Percentiles rank a stretch among this genome's conserved stretches.
Conservation (phyloP, 2,329 filamentous ascomycete genomes). For the Talaromyces sp. region DNA sequence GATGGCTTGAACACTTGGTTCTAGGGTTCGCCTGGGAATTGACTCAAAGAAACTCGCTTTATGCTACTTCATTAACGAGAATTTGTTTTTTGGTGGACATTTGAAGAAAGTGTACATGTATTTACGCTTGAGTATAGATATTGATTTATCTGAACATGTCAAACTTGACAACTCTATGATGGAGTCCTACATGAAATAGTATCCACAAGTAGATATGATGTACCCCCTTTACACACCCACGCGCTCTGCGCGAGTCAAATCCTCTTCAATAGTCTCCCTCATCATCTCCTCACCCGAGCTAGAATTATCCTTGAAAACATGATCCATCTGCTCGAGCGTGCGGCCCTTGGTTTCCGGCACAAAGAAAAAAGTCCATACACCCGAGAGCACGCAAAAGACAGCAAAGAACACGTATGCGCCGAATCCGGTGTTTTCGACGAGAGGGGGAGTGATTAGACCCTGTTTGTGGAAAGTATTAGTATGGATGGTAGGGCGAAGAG, state of each 20-base stretch:
- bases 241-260: neutral
- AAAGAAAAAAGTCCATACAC: conserved; percentile 45
- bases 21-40: too few species aligned
- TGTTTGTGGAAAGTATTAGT: neutral
- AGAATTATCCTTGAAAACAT: conserved; percentile 16
- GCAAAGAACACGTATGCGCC: conserved; percentile 58
- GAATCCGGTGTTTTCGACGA: conserved; percentile 54
- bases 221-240: neutral
- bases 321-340: conserved; percentile 49
- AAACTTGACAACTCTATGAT: neutral
- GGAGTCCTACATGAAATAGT: neutral
- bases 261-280: neutral
- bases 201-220: neutral
- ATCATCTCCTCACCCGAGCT: conserved; percentile 2
- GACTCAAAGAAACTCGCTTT: too few species aligned
- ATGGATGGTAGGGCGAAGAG: neutral
- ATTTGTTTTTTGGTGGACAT: too few species aligned
- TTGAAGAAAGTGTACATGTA: too few species aligned
- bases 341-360: conserved; percentile 52
- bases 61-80: too few species aligned
- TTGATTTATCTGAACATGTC: too few species aligned
- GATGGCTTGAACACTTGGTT: too few species aligned
- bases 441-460: conserved; percentile 60
- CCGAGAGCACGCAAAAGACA: conserved; percentile 41
- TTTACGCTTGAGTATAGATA: too few species aligned